These are phyloP conservation scores for Vitis riparia DNA, from an alignment of 164 flowering plant species.

Conservation along the genomic window DNA sequence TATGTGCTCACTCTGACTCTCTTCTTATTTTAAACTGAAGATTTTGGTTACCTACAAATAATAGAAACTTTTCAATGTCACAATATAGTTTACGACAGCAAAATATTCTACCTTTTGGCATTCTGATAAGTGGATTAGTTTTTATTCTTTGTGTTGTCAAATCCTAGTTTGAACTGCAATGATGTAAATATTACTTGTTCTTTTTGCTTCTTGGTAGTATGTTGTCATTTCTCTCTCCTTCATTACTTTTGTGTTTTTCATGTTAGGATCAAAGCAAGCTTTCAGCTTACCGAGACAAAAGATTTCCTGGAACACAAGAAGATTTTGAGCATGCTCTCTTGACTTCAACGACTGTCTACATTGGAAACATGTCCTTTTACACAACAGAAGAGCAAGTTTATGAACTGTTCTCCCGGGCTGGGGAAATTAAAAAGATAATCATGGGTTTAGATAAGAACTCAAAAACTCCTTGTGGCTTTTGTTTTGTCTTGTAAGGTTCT, in stretches of 20 bases:
- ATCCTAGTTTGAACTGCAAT: not conserved
- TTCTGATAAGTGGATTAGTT: not conserved
- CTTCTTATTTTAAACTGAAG: too few relatives aligned
- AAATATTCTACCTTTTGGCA: not conserved
- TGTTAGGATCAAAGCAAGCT: conserved; percentile 75
- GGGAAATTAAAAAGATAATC: conserved; percentile 89
- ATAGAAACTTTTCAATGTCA: too few relatives aligned
- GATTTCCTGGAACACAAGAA: conserved; percentile 88
- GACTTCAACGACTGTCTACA: conserved; percentile 70
- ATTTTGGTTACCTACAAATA: too few relatives aligned
- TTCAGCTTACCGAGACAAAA: conserved; percentile 86
- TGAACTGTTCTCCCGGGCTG: conserved; percentile 90
- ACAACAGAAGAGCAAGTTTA: conserved; percentile 97
- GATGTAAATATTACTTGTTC: not conserved
- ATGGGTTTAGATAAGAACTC: conserved; percentile 98
- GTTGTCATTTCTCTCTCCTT: not conserved
- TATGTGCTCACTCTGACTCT: too few relatives aligned
- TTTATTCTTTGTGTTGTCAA: not conserved
- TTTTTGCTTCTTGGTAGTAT: not conserved
- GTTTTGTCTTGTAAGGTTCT: conserved; percentile 77
- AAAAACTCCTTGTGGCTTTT: conserved; percentile 97
- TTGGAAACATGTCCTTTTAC: conserved; percentile 96
- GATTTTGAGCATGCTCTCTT: conserved; percentile 81
- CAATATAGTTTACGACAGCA: not conserved
- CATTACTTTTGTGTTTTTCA: not conserved